phyloP scores from a whole-genome alignment of 371 early-diverging fungal species.

The Mortierella polycephala region DNA sequence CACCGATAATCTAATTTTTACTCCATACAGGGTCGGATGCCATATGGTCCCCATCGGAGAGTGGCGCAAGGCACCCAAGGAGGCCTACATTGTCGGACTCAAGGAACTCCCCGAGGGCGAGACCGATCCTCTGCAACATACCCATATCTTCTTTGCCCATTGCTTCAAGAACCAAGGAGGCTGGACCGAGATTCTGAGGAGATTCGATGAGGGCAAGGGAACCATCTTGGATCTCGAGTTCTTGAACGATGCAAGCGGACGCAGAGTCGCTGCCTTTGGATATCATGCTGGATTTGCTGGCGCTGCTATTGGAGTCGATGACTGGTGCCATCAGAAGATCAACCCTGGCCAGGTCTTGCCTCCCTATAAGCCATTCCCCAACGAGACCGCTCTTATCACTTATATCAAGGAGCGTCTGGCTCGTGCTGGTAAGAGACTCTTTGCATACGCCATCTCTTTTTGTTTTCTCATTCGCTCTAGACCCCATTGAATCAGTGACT shows the following conservation, averaged over 20 bases:
- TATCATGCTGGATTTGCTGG: constrained; percentile 98
- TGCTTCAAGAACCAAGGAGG: constrained; percentile 97
- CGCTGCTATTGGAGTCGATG: constrained; percentile 89
- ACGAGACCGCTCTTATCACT: constrained; percentile 81
- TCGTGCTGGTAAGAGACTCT: constrained; percentile 65
- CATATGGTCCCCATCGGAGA: constrained; percentile 79
- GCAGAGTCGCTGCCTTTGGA: constrained; percentile 97
- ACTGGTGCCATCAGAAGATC: constrained; percentile 88
- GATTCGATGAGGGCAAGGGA: constrained; percentile 91
- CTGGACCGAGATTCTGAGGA: constrained; percentile 88
- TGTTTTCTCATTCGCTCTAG: background rate
- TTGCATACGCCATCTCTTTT: background rate
- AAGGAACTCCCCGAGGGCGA: constrained; percentile 98
- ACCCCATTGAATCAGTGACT: constrained; percentile 10
- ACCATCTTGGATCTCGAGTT: constrained; percentile 95
- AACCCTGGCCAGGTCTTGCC: constrained; percentile 66
- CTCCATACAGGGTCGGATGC: constrained; percentile 75
- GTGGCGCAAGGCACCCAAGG: constrained; percentile 90
- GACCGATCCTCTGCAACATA: constrained; percentile 89
- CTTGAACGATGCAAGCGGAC: constrained; percentile 82
- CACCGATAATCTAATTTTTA: background rate
- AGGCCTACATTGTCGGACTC: constrained; percentile 93
- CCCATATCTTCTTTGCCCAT: constrained; percentile 98
- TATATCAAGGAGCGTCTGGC: constrained; percentile 78
- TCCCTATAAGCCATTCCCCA: constrained; percentile 83